Evolutionary conservation across 371 early-diverging fungal genomes (phyloP).

Genomic region (Mortierella sp.): DNA sequence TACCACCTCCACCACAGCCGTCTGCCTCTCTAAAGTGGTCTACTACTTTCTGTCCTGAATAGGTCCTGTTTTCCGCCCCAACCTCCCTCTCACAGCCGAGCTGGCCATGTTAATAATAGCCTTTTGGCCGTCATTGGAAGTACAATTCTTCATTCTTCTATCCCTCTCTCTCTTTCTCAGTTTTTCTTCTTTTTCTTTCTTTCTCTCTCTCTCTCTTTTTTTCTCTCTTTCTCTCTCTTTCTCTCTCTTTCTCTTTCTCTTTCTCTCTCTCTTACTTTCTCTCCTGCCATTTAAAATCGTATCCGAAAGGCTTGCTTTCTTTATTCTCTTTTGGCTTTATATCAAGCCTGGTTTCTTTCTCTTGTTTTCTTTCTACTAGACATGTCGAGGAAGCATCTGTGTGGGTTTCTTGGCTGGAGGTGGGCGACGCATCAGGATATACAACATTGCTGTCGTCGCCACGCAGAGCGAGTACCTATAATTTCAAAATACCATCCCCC

Average conservation of each 20-base stretch:
- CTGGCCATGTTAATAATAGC: no score
- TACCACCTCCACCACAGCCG: no score
- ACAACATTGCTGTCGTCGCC: slow-evolving; percentile 76
- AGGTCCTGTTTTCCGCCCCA: neutral
- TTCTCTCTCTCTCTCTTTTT: neutral
- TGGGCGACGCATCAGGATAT: slow-evolving; percentile 28
- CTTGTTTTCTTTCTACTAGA: slow-evolving; percentile 18
- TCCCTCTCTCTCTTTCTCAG: neutral
- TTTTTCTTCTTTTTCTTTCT: neutral
- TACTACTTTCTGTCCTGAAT: no score
- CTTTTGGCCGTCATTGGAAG: neutral
- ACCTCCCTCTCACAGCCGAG: neutral
- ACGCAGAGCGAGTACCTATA: slow-evolving; percentile 69
- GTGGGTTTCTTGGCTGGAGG: slow-evolving; percentile 7
- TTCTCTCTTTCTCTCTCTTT: neutral
- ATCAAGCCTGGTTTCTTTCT: neutral
- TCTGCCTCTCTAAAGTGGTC: no score
- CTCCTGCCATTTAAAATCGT: no score
- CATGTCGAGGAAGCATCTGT: slow-evolving; percentile 49
- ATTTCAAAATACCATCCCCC: neutral
- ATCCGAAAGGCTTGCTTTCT: no score
- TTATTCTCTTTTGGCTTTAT: no score
- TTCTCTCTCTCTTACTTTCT: no score
- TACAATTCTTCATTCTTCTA: neutral
- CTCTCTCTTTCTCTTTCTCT: no score